Evolutionary conservation across 148 eudicot species (phyloP).

Genomic region (Pouteria glomerata): DNA sequence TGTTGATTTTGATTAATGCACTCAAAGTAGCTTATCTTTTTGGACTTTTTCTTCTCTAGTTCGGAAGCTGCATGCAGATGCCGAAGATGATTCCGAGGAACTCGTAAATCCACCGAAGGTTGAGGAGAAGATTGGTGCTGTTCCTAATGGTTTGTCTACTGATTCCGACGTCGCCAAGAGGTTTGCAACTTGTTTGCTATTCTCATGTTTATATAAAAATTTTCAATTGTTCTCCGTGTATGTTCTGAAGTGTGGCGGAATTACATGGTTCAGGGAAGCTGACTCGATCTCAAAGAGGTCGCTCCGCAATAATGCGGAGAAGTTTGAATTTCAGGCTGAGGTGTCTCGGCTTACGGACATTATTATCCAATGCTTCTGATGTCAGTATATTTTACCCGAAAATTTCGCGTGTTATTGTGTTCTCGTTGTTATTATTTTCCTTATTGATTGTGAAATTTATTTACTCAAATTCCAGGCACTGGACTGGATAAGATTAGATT

Average conservation of each 20-base stretch:
- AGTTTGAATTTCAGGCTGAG: slow-evolving; percentile 98
- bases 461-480: slow-evolving; percentile 64
- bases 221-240: too few species aligned
- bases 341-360: slow-evolving; percentile 99
- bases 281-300: slow-evolving; percentile 85
- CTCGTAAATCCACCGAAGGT: slow-evolving; percentile 75
- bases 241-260: background rate
- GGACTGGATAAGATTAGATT: slow-evolving; percentile 97
- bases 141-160: slow-evolving; percentile 84
- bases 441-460: too few species aligned
- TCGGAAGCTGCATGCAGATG: slow-evolving; percentile 69
- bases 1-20: background rate
- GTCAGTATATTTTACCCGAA: slow-evolving; percentile 34
- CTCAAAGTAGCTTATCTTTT: background rate
- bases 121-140: slow-evolving; percentile 86
- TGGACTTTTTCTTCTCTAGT: slow-evolving; percentile 37
- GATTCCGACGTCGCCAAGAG: slow-evolving; percentile 92
- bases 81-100: slow-evolving; percentile 71
- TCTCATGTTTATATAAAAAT: too few species aligned
- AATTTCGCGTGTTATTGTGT: background rate
- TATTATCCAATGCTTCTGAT: slow-evolving; percentile 97
- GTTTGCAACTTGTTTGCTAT: slow-evolving; percentile 34
- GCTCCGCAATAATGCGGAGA: slow-evolving; percentile 83
- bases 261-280: slow-evolving; percentile 56
- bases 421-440: background rate